Percentiles rank a stretch among this genome's conserved stretches.
These are phyloP conservation scores for Coemansia sp. DNA, from an alignment of 192 early-diverging fungal species.

Conservation along the genomic window DNA sequence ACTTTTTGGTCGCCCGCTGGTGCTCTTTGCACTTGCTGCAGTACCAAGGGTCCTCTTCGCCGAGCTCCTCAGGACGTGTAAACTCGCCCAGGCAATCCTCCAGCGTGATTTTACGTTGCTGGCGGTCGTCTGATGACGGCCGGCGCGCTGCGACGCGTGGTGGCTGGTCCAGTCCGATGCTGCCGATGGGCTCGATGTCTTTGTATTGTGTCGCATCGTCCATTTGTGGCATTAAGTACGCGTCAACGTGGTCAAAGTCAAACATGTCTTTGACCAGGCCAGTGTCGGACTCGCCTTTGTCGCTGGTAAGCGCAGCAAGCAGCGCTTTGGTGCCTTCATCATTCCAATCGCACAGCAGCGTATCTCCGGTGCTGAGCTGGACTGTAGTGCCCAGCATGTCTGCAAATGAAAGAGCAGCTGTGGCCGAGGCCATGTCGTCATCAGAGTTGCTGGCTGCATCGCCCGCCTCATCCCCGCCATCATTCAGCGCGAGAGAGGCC, in stretches of 20 bases:
- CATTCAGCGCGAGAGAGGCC: not conserved
- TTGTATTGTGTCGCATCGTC: conserved; percentile 39
- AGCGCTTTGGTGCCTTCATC: conserved; percentile 25
- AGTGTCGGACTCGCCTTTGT: not conserved
- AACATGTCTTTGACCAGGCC: conserved; percentile 15
- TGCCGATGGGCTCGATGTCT: conserved; percentile 10
- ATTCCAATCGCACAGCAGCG: conserved; percentile 49
- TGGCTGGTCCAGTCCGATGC: not conserved
- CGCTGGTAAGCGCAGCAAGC: conserved; percentile 18
- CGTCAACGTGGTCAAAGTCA: conserved; percentile 31
- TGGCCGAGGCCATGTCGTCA: conserved; percentile 34
- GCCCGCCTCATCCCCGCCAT: not conserved
- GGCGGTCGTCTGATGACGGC: not conserved
- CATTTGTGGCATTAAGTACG: conserved; percentile 36
- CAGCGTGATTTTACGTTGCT: conserved; percentile 53
- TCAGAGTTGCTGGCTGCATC: conserved; percentile 7
- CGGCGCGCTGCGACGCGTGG: conserved; percentile 12
- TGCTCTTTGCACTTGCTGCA: conserved; percentile 77
- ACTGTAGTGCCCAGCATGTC: conserved; percentile 21
- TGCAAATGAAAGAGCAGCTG: conserved; percentile 31
- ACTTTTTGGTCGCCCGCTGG: conserved; percentile 72
- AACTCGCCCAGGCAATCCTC: conserved; percentile 74
- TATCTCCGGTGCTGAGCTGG: conserved; percentile 36
- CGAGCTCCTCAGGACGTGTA: conserved; percentile 69
- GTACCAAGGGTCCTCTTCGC: conserved; percentile 77